Conservation (phyloP, 208 protist genomes). For the Crithidia fasciculata region DNA sequence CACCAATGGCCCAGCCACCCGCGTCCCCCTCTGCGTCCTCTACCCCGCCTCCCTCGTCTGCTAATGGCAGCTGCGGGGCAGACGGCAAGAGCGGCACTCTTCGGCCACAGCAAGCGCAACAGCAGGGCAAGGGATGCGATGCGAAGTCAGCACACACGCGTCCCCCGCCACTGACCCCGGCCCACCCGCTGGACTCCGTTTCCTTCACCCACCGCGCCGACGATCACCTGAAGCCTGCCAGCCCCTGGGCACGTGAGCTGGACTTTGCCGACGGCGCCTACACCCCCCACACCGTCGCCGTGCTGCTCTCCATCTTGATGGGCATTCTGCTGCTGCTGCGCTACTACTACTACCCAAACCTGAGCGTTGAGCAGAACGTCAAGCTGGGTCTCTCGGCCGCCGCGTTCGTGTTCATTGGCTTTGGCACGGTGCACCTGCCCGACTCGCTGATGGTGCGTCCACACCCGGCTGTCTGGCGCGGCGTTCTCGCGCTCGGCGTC, state of each 20-base stretch:
- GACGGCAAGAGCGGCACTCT: background rate
- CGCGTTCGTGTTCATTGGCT: conserved; percentile 84
- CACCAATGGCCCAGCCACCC: background rate
- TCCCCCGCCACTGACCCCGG: background rate
- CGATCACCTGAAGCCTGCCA: conserved; percentile 35
- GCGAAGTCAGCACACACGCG: background rate
- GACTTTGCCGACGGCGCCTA: conserved; percentile 65
- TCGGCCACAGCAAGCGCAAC: background rate
- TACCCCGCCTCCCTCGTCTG: too few relatives aligned
- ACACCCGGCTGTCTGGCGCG: conserved; percentile 95
- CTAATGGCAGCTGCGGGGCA: background rate
- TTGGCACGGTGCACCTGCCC: conserved; percentile 91
- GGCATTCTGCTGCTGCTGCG: conserved; percentile 58
- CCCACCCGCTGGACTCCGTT: conserved; percentile 34
- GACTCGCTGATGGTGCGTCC: conserved; percentile 95
- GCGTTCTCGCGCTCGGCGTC: conserved; percentile 89
- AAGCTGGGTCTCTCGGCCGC: conserved; percentile 77
- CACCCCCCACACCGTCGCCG: conserved; percentile 71
- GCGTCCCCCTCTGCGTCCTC: too few relatives aligned
- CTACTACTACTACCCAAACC: conserved; percentile 63
- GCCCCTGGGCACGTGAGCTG: conserved; percentile 55
- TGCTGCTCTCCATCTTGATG: conserved; percentile 52
- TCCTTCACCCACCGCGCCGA: conserved; percentile 23
- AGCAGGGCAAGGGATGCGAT: background rate
- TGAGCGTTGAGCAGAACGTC: conserved; percentile 49